These are phyloP conservation scores for Ramaria sp. DNA, from an alignment of 768 basidiomycete species.

Conservation along the genomic window DNA sequence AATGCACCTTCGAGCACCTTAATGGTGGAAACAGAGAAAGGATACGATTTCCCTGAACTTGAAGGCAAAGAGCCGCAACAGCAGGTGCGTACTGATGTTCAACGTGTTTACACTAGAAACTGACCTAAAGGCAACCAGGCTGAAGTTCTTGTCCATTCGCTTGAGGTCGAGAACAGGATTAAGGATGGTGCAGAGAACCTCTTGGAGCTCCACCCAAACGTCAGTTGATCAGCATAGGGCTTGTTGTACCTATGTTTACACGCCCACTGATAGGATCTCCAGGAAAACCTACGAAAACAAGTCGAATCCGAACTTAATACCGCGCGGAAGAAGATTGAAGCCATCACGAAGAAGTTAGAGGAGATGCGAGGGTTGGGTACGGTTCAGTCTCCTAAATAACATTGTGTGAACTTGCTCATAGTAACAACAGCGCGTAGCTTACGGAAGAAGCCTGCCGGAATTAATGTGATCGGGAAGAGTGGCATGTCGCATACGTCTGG, in stretches of 20 bases:
- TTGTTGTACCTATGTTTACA: conserved; percentile 9
- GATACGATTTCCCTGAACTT: conserved; percentile 28
- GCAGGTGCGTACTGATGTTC: conserved; percentile 20
- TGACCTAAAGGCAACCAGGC: conserved; percentile 32
- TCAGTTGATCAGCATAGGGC: conserved; percentile 20
- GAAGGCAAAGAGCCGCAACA: conserved; percentile 35
- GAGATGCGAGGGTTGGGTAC: conserved; percentile 18
- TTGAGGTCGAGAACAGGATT: conserved; percentile 71
- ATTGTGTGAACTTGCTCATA: background rate
- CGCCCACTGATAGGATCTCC: conserved; percentile 10
- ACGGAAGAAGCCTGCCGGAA: conserved; percentile 20
- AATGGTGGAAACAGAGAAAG: background rate
- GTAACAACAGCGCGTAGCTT: conserved; percentile 17
- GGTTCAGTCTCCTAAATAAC: conserved; percentile 1
- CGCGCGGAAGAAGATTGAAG: conserved; percentile 62
- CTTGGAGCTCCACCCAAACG: conserved; percentile 53
- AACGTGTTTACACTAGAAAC: background rate
- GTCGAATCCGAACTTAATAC: conserved; percentile 71
- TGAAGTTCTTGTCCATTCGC: conserved; percentile 51
- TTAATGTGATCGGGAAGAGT: background rate
- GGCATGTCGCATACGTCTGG: background rate
- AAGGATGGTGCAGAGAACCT: conserved; percentile 91
- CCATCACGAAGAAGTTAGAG: conserved; percentile 49
- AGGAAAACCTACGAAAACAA: conserved; percentile 59
- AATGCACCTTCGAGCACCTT: background rate